Evolutionary conservation across 2,329 filamentous ascomycete species (phyloP), one percentile per base, ranked within the genome.

Genomic region (Alternaria sp.): DNA sequence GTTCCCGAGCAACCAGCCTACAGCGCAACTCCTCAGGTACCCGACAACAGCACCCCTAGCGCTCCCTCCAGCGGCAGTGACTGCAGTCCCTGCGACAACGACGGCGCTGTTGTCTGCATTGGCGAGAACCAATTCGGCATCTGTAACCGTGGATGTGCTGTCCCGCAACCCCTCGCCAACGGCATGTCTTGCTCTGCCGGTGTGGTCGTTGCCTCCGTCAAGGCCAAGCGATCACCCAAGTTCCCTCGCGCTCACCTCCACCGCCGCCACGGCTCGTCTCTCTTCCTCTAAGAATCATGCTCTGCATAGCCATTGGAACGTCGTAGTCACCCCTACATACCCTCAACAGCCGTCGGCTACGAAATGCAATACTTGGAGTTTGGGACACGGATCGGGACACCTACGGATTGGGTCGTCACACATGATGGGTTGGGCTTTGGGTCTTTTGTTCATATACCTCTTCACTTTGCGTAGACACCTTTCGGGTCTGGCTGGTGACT

Each of bases 81-180:
- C 54, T 69, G 70, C 65, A 68, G 64, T 36, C 64, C 79, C 36
- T 82, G 80, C 74, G 69, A 72, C 13, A 73, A 65, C 36, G 74
- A 79, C 8, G 80, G 80, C 21, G 70, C 67, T 26, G 65, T 83
- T 44, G 71, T 82, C 55, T 83, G 81, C 72, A 79, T 81, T 34
- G 79, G 79, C 50, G 63, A 55, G 48, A 71, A 62, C 37, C 72
- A 77, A 26, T 83, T 79, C 54, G 81, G 80, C 31, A 70, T 82
- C 34, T 82, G 80, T 76, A 74, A 81, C 72, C 70, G 74, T 51
- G 74, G 77, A 44, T 79, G 71, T 56, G 80, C 78, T 5, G 70
- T 81, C 34, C 63, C 77, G 6, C 77, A 79, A 60, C 62, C 71
- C 33, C 73, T 82, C 28, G 76, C 80, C 9, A 66, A 71, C 21